Percentiles rank a stretch among this genome's conserved stretches.
Conservation (phyloP, 768 basidiomycete species). For the Leccinum subgranulosum region DNA sequence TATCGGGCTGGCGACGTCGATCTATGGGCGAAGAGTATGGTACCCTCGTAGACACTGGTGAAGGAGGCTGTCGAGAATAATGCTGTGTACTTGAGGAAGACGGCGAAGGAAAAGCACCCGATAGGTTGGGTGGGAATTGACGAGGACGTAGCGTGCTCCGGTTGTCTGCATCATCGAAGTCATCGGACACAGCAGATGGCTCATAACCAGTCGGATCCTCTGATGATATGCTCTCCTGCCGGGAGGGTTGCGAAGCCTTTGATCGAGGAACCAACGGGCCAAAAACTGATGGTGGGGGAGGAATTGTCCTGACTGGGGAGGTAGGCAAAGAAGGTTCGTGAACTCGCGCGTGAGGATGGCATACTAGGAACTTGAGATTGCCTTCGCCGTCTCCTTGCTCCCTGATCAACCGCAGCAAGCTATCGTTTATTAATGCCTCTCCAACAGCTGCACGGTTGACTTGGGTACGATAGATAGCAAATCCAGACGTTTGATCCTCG, state of each 20-base stretch:
- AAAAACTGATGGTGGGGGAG: constrained; percentile 47
- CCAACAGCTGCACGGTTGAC: constrained; percentile 77
- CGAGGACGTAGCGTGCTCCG: constrained; percentile 45
- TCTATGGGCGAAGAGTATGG: constrained; percentile 22
- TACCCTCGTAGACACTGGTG: constrained; percentile 30
- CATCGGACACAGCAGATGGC: constrained; percentile 49
- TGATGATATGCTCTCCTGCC: constrained; percentile 71
- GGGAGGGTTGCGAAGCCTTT: constrained; percentile 47
- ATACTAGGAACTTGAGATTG: constrained; percentile 81
- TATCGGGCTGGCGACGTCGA: constrained; percentile 27
- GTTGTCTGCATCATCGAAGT: constrained; percentile 56
- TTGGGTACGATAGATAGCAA: constrained; percentile 84
- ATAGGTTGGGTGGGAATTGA: constrained; percentile 27
- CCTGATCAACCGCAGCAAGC: constrained; percentile 68
- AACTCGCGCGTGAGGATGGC: constrained; percentile 58
- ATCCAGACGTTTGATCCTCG: constrained; percentile 68
- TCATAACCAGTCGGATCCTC: constrained; percentile 67
- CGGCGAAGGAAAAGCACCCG: constrained; percentile 26
- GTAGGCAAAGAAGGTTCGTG: constrained; percentile 47
- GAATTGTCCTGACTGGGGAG: constrained; percentile 44
- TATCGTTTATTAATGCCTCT: constrained; percentile 67
- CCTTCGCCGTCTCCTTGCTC: constrained; percentile 74
- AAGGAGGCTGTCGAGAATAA: constrained; percentile 37
- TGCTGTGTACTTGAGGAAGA: constrained; percentile 40
- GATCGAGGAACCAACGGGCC: constrained; percentile 50